These are phyloP conservation scores for Metschnikowia lochheadii DNA, from an alignment of 805 yeast species.

Conservation along the genomic window DNA sequence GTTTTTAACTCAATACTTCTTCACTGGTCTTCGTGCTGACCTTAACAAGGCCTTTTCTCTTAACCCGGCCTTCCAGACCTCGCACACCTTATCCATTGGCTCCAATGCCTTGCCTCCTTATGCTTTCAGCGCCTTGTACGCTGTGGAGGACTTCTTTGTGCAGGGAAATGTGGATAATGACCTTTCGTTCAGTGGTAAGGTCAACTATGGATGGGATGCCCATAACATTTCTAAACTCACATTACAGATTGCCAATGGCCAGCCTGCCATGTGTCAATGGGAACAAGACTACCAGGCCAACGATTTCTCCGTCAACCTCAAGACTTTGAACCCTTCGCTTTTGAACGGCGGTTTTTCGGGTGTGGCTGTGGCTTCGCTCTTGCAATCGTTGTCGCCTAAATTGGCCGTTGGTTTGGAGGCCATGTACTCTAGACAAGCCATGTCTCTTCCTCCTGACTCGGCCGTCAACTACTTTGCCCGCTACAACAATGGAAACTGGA, in stretches of 20 bases:
- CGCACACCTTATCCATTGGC: slow-evolving; percentile 89
- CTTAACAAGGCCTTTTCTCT: slow-evolving; percentile 85
- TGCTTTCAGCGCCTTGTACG: slow-evolving; percentile 85
- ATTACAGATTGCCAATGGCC: slow-evolving; percentile 81
- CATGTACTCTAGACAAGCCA: slow-evolving; percentile 73
- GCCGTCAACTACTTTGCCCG: slow-evolving; percentile 88
- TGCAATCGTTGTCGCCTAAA: slow-evolving; percentile 83
- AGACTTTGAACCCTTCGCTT: slow-evolving; percentile 84
- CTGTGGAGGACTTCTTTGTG: slow-evolving; percentile 75
- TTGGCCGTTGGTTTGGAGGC: slow-evolving; percentile 90
- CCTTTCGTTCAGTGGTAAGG: slow-evolving; percentile 77
- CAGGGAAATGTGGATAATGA: slow-evolving; percentile 94
- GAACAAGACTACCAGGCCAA: slow-evolving; percentile 93
- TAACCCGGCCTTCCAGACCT: slow-evolving; percentile 94
- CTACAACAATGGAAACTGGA: slow-evolving; percentile 85
- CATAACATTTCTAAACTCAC: slow-evolving; percentile 76
- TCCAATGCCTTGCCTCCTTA: slow-evolving; percentile 83
- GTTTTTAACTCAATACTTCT: slow-evolving; percentile 80
- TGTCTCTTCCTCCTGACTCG: slow-evolving; percentile 76
- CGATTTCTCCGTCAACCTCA: slow-evolving; percentile 85
- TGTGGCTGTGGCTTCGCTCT: slow-evolving; percentile 84
- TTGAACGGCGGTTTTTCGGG: slow-evolving; percentile 78
- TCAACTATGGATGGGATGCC: slow-evolving; percentile 87
- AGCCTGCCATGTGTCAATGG: slow-evolving; percentile 90
- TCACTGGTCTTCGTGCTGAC: slow-evolving; percentile 96